Conservation (phyloP, 1,284 basidiomycete species). For the Ceratobasidium sp. region DNA sequence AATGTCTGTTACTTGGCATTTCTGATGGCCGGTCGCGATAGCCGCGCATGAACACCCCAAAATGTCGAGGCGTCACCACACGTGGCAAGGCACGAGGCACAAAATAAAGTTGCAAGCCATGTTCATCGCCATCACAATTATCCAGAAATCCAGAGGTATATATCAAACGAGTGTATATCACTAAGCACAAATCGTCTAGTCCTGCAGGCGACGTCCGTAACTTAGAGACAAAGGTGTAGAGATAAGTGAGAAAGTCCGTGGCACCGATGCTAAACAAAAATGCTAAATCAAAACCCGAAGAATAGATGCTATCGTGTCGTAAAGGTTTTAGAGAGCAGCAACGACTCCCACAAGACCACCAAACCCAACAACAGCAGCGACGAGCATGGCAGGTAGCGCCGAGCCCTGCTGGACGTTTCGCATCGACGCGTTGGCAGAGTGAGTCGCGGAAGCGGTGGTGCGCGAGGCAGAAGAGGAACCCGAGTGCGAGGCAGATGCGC, state of each 20-base stretch:
- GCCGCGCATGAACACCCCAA: background rate
- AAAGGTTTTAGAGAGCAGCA: constrained; percentile 36
- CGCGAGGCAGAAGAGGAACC: constrained; percentile 35
- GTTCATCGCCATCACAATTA: background rate
- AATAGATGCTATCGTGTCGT: constrained; percentile 15
- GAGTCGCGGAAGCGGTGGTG: constrained; percentile 35
- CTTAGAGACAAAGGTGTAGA: constrained; percentile 7
- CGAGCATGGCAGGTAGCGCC: constrained; percentile 2
- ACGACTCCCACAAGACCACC: constrained; percentile 30
- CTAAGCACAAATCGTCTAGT: constrained; percentile 35
- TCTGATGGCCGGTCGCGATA: background rate
- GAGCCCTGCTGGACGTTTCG: constrained; percentile 23
- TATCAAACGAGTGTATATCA: constrained; percentile 42
- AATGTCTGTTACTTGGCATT: no score
- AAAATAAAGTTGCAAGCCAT: background rate
- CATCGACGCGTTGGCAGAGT: constrained; percentile 23
- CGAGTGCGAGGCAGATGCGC: constrained; percentile 8
- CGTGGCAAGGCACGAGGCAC: background rate
- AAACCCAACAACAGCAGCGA: constrained; percentile 34
- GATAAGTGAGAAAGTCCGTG: constrained; percentile 27
- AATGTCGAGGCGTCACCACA: background rate
- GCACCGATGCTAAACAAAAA: constrained; percentile 24
- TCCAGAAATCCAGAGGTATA: constrained; percentile 17
- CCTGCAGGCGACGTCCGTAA: constrained; percentile 11
- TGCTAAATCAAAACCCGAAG: constrained; percentile 16